Evolutionary conservation across 768 basidiomycete species (phyloP).

Genomic region (Chalciporus sphaerocephalus): DNA sequence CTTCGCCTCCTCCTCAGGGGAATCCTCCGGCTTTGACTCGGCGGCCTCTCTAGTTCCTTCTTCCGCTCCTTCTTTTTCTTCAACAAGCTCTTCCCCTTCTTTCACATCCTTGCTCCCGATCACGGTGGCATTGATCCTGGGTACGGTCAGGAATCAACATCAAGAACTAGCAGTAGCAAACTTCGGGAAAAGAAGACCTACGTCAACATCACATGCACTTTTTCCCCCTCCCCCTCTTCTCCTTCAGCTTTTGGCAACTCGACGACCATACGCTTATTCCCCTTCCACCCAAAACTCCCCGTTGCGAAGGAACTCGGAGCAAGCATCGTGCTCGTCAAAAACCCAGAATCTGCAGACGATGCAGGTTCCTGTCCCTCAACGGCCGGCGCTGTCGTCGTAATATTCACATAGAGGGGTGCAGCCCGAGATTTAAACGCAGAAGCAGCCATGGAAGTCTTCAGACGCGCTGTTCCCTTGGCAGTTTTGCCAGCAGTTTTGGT

Average conservation of each 20-base stretch:
- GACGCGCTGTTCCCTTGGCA: conserved; percentile 37
- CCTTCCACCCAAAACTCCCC: conserved; percentile 86
- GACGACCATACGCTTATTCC: conserved; percentile 59
- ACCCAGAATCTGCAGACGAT: conserved; percentile 51
- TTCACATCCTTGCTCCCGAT: conserved; percentile 60
- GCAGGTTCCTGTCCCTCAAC: conserved; percentile 29
- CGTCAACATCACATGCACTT: conserved; percentile 71
- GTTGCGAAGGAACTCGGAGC: conserved; percentile 60
- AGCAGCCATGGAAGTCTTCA: conserved; percentile 47
- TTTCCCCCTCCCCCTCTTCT: conserved; percentile 50
- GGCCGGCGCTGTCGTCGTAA: conserved; percentile 62
- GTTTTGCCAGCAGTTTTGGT: conserved; percentile 29
- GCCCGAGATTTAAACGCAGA: conserved; percentile 61
- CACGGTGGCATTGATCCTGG: conserved; percentile 76
- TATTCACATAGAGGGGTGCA: conserved; percentile 60
- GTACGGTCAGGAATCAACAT: background rate
- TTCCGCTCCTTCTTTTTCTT: conserved; percentile 29
- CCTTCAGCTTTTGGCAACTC: conserved; percentile 52
- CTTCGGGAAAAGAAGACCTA: conserved; percentile 37
- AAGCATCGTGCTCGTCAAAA: conserved; percentile 54
- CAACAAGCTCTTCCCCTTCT: conserved; percentile 35
- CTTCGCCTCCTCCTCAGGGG: conserved; percentile 19
- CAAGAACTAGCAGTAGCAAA: background rate
- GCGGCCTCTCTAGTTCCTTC: conserved; percentile 25
- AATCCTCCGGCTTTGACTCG: conserved; percentile 25